Evolutionary conservation across 768 basidiomycete species (phyloP).

Genomic region (Suillus ampliporus): DNA sequence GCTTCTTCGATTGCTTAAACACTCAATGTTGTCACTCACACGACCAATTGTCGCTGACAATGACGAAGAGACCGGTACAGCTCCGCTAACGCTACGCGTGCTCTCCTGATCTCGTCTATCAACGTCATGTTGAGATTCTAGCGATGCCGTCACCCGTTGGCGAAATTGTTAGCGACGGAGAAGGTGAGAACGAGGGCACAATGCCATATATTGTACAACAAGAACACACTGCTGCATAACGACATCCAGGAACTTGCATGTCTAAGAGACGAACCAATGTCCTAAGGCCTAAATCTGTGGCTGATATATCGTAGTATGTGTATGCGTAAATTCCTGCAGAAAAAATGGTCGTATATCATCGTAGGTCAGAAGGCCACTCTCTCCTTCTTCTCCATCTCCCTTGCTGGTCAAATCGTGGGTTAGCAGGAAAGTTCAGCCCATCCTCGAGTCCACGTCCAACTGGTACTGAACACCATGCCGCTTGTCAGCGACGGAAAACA

Average conservation of each 20-base stretch:
- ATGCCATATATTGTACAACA: background rate
- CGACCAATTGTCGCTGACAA: background rate
- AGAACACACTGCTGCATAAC: background rate
- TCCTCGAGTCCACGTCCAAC: constrained; percentile 60
- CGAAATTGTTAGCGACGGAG: background rate
- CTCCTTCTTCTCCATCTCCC: constrained; percentile 69
- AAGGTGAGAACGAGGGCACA: background rate
- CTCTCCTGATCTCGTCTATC: background rate
- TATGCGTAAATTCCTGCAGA: constrained; percentile 1
- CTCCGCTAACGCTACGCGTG: background rate
- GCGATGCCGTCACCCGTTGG: background rate
- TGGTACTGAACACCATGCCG: constrained; percentile 39
- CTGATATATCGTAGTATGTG: background rate
- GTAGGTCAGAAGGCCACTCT: constrained; percentile 75
- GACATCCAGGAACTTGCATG: background rate
- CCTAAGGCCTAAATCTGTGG: background rate
- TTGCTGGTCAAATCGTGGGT: constrained; percentile 74
- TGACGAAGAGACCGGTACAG: background rate
- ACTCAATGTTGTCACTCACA: too few species aligned
- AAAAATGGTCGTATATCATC: constrained; percentile 40
- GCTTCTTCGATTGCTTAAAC: too few species aligned
- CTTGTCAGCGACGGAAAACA: constrained; percentile 13
- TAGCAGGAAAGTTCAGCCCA: constrained; percentile 67
- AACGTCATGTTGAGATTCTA: background rate
- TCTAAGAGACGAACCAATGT: background rate